Evolutionary conservation across 352 stramenopile genomes (phyloP).

Genomic region (Globisporangium nagaii): DNA sequence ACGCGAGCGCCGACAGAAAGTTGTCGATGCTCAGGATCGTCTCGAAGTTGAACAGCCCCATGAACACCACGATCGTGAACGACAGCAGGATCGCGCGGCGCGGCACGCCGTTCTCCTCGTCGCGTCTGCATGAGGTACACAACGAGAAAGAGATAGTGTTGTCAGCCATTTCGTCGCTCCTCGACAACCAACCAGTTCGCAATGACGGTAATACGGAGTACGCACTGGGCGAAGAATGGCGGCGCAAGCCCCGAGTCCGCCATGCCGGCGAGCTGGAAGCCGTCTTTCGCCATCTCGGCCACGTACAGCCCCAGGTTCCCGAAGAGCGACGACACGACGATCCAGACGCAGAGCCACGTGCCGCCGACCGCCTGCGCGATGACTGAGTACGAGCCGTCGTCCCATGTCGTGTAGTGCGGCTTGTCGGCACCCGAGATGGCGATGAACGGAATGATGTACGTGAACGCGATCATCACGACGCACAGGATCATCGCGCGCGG

Average conservation of each 20-base stretch:
- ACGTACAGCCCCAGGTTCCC: constrained; percentile 80
- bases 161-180: too few relatives aligned
- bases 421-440: constrained; percentile 63
- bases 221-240: constrained; percentile 70
- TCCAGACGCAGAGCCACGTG: constrained; percentile 67
- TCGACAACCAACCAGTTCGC: background rate
- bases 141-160: too few relatives aligned
- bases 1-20: constrained; percentile 68
- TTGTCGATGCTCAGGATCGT: constrained; percentile 80
- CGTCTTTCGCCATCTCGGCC: constrained; percentile 80
- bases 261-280: constrained; percentile 78
- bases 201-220: constrained; percentile 5
- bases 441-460: constrained; percentile 69
- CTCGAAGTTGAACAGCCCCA: constrained; percentile 78
- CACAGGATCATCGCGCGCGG: constrained; percentile 73
- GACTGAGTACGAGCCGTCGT: constrained; percentile 69
- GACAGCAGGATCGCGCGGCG: constrained; percentile 64
- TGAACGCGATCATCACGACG: constrained; percentile 71
- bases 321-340: constrained; percentile 71
- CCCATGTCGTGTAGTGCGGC: constrained; percentile 68
- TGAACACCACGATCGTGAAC: constrained; percentile 74
- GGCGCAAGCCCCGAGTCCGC: constrained; percentile 73
- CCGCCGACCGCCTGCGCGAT: constrained; percentile 64
- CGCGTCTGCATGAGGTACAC: constrained; percentile 22
- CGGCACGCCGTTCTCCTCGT: constrained; percentile 53